Conservation (phyloP, 129 eudicot genomes). For the Rutidosis leptorrhynchoides region DNA sequence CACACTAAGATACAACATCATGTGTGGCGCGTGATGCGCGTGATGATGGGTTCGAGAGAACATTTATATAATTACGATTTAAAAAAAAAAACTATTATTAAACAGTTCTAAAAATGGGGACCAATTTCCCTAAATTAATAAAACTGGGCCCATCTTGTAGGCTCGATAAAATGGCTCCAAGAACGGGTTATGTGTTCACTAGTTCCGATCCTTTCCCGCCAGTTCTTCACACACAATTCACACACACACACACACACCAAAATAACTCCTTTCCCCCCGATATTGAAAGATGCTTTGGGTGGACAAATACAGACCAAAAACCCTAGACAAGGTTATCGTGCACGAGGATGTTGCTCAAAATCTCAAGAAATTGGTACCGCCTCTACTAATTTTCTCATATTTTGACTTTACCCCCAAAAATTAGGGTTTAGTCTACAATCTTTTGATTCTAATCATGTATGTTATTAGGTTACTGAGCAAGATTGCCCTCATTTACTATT, state of each 20-base stretch:
- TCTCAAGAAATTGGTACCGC: conserved; percentile 76
- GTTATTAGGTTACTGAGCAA: conserved; percentile 75
- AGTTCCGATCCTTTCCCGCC: conserved; percentile 32
- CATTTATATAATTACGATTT: no score
- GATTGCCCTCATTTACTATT: conserved; percentile 95
- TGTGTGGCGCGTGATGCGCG: no score
- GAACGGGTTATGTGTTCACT: not conserved
- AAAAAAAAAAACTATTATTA: no score
- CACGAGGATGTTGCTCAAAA: conserved; percentile 87
- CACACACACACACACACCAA: conserved; percentile 1
- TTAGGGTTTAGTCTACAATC: conserved; percentile 10
- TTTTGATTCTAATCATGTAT: conserved; percentile 8
- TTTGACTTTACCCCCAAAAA: not conserved
- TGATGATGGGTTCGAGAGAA: no score
- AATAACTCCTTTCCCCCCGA: no score
- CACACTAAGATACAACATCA: no score
- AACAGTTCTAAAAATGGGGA: no score
- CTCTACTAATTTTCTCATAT: not conserved
- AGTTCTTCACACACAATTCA: conserved; percentile 26
- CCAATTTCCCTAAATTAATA: no score
- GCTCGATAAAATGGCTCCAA: conserved; percentile 26
- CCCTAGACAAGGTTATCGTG: conserved; percentile 89
- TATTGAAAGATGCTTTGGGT: conserved; percentile 82
- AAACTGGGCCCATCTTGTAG: not conserved
- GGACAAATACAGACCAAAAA: conserved; percentile 88